Evolutionary conservation across 345 rosid species (phyloP).

Genomic region (Dovyalis caffra): DNA sequence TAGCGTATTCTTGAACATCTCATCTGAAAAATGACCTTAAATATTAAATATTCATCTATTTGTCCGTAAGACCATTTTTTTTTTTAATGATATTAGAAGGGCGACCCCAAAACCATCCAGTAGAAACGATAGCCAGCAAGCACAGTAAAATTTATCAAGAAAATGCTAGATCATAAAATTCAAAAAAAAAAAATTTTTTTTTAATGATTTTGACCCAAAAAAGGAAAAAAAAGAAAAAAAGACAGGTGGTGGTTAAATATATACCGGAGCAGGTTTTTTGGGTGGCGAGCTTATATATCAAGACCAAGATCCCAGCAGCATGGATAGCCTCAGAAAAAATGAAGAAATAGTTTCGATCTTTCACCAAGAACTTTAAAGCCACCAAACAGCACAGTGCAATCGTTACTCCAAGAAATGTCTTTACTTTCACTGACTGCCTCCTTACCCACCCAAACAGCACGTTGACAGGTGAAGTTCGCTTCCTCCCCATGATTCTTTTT

Average conservation of each 20-base stretch:
- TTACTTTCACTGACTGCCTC: slow-evolving; percentile 53
- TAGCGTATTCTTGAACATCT: too few relatives aligned
- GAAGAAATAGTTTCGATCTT: slow-evolving; percentile 46
- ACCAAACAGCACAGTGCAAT: slow-evolving; percentile 31
- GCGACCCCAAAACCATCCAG: too few relatives aligned
- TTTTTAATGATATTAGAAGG: too few relatives aligned
- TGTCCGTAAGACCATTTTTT: too few relatives aligned
- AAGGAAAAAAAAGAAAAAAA: too few relatives aligned
- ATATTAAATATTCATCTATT: too few relatives aligned
- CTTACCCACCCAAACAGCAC: slow-evolving; percentile 40
- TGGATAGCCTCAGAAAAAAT: slow-evolving; percentile 64
- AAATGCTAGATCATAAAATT: neutral
- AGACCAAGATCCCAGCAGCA: slow-evolving; percentile 55
- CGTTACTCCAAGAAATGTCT: slow-evolving; percentile 34
- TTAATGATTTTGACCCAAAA: too few relatives aligned
- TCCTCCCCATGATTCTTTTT: slow-evolving; percentile 47
- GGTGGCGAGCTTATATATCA: slow-evolving; percentile 63
- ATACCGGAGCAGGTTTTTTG: slow-evolving; percentile 68
- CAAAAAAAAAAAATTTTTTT: too few relatives aligned
- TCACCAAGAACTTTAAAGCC: slow-evolving; percentile 35
- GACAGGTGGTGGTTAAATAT: too few relatives aligned
- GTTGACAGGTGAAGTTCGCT: slow-evolving; percentile 47
- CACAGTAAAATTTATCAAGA: neutral
- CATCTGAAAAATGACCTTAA: too few relatives aligned
- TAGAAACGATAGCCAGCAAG: neutral